phyloP scores from a whole-genome alignment of 164 flowering plant species.

The Chloranthus sessilifolius region DNA sequence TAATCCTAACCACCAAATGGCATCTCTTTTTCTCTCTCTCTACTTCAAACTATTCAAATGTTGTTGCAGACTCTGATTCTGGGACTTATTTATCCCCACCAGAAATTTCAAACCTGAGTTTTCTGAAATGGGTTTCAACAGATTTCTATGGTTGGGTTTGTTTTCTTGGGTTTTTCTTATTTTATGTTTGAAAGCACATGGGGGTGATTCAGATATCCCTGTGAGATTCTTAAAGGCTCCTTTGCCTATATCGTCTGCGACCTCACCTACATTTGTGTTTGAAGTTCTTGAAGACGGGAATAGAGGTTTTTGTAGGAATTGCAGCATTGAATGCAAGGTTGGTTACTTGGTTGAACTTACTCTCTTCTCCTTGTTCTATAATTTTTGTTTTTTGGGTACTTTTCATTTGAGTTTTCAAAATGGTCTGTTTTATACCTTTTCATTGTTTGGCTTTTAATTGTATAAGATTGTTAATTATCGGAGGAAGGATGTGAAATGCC shows the following conservation, averaged over 20 bases:
- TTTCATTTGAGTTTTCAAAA: slow-evolving; percentile 2
- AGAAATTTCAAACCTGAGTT: slow-evolving; percentile 2
- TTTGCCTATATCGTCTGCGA: slow-evolving; percentile 31
- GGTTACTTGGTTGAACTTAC: no score
- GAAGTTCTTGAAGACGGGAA: slow-evolving; percentile 38
- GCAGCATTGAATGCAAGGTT: slow-evolving; percentile 78
- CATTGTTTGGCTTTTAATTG: not conserved
- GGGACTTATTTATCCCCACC: slow-evolving; percentile 7
- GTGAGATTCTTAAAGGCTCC: slow-evolving; percentile 64
- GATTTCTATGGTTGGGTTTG: slow-evolving; percentile 29
- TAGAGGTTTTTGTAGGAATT: slow-evolving; percentile 35
- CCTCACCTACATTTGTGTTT: slow-evolving; percentile 61
- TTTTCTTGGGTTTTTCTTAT: slow-evolving; percentile 37
- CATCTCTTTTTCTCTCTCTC: slow-evolving; percentile 5
- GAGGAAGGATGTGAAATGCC: no score
- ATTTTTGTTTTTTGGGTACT: not conserved
- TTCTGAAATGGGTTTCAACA: slow-evolving; percentile 38
- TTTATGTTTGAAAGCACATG: slow-evolving; percentile 23
- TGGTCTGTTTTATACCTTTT: not conserved
- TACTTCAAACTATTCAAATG: slow-evolving; percentile 6
- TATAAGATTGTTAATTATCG: not conserved
- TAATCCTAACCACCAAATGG: slow-evolving; percentile 18
- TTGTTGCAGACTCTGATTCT: slow-evolving; percentile 8
- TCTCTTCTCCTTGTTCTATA: not conserved
- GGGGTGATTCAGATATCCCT: slow-evolving; percentile 34